phyloP scores from a whole-genome alignment of 805 yeast genomes.

The Myxozyma neglecta region DNA sequence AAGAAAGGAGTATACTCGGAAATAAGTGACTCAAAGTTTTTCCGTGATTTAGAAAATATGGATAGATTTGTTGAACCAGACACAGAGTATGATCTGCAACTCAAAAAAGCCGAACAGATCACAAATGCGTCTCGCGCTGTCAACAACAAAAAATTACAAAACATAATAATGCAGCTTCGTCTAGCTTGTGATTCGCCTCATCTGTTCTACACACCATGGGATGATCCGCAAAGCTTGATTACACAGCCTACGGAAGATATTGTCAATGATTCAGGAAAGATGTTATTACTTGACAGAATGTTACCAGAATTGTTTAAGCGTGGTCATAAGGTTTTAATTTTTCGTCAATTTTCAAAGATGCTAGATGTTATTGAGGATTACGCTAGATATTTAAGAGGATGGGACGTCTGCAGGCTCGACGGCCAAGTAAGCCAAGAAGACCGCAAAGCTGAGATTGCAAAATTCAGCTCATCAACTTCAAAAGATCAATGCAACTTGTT shows the following conservation, averaged over 20 bases:
- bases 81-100: constrained; percentile 7
- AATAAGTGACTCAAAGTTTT: constrained; percentile 13
- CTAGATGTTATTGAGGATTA: constrained; percentile 81
- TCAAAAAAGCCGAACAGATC: constrained; percentile 18
- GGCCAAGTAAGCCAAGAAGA: constrained; percentile 69
- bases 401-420: constrained; percentile 63
- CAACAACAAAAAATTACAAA: constrained; percentile 56
- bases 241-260: constrained; percentile 45
- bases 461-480: constrained; percentile 43
- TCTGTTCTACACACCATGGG: constrained; percentile 77
- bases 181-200: constrained; percentile 85
- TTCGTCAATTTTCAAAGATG: constrained; percentile 82
- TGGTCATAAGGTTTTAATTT: constrained; percentile 73
- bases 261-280: constrained; percentile 65
- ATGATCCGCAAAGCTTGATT: constrained; percentile 41
- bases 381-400: constrained; percentile 50
- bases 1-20: constrained; percentile 9
- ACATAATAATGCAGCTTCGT: constrained; percentile 79
- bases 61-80: neutral
- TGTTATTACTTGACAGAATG: constrained; percentile 67
- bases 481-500: constrained; percentile 51
- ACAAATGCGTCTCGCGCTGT: constrained; percentile 39
- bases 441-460: constrained; percentile 61
- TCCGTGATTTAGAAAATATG: constrained; percentile 6
- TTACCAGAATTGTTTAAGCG: constrained; percentile 49